Conservation (phyloP, 305 asterid species). For the Plantago coronopus region DNA sequence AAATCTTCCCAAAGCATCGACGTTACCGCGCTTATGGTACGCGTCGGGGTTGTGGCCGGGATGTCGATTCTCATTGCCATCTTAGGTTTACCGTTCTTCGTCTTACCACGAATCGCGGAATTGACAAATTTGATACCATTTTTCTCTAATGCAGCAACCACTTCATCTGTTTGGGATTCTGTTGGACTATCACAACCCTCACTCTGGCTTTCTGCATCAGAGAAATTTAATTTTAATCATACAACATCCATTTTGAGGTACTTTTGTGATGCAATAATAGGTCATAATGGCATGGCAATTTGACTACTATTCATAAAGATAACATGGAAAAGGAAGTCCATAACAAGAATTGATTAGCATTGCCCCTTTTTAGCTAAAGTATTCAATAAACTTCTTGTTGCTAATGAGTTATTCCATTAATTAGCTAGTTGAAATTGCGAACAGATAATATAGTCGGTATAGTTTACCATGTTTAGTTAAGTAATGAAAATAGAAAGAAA, state of each 20-base stretch:
- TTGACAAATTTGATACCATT: conserved; percentile 59
- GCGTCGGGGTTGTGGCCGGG: conserved; percentile 81
- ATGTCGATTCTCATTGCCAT: conserved; percentile 65
- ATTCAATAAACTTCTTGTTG: too few species aligned
- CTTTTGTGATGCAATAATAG: too few species aligned
- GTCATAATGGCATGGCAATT: not conserved
- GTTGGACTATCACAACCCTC: conserved; percentile 46
- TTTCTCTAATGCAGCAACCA: conserved; percentile 63
- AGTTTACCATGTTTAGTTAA: too few species aligned
- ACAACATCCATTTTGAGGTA: too few species aligned
- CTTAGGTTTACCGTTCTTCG: conserved; percentile 56
- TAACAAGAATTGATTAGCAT: too few species aligned
- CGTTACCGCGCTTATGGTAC: conserved; percentile 72
- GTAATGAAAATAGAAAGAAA: too few species aligned
- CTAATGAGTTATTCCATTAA: too few species aligned
- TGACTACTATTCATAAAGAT: not conserved
- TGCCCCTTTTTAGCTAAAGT: too few species aligned
- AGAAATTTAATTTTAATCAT: not conserved
- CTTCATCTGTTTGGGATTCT: conserved; percentile 47
- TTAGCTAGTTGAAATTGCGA: too few species aligned
- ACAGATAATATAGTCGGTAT: too few species aligned
- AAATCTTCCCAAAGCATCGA: conserved; percentile 86
- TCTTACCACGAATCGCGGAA: conserved; percentile 46
- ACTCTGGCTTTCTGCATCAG: conserved; percentile 34
- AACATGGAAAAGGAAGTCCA: too few species aligned